These are phyloP conservation scores for Aureococcus anophagefferens DNA, from an alignment of 108 stramenopile species.

Conservation along the genomic window DNA sequence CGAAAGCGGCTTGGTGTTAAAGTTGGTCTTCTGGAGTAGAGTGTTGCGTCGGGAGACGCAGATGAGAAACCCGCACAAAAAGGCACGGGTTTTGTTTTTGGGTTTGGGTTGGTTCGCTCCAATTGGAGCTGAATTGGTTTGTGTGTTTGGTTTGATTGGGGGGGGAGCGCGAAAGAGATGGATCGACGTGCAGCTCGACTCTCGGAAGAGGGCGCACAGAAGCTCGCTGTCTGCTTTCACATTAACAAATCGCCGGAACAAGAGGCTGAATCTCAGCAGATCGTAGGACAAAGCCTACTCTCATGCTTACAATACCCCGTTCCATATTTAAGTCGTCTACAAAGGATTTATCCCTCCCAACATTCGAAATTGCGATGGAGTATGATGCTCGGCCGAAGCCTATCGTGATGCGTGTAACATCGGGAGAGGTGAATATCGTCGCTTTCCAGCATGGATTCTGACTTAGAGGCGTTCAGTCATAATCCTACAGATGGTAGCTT, in stretches of 20 bases:
- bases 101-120: no score
- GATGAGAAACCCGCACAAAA: no score
- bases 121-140: no score
- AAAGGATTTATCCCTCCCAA: conserved; percentile 84
- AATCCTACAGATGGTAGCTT: conserved; percentile 56
- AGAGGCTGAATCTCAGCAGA: conserved; percentile 90
- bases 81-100: no score
- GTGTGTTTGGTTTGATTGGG: no score
- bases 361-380: conserved; percentile 57
- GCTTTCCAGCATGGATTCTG: conserved; percentile 48
- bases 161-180: no score
- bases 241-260: conserved; percentile 69
- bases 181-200: no score
- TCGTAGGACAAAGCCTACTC: conserved; percentile 93
- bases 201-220: no score
- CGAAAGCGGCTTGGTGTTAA: no score
- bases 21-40: no score
- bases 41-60: no score
- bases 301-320: conserved; percentile 89
- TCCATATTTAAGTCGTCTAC: conserved; percentile 80
- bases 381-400: conserved; percentile 24
- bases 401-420: conserved; percentile 19
- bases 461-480: conserved; percentile 61
- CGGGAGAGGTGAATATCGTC: conserved; percentile 23
- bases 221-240: no score